Evolutionary conservation across 1,139 yeast genomes (phyloP).

Genomic region (Suhomyces yuchorum): DNA sequence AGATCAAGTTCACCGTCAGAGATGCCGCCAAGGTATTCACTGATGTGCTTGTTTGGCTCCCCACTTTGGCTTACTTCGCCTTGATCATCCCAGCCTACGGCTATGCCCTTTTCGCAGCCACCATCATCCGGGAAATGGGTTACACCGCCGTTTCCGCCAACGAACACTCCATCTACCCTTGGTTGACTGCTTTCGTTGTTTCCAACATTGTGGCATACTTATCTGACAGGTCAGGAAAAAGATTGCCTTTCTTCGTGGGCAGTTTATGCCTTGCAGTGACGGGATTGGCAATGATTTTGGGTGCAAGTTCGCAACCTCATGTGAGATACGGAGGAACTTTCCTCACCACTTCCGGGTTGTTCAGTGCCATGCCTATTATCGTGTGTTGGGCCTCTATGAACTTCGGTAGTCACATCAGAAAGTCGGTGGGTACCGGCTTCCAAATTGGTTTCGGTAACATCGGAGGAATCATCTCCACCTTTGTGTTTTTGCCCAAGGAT

Average conservation of each 20-base stretch:
- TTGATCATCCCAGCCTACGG: constrained; percentile 69
- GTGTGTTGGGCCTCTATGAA: constrained; percentile 74
- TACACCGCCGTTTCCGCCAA: constrained; percentile 65
- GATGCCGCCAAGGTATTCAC: constrained; percentile 49
- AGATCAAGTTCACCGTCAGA: constrained; percentile 42
- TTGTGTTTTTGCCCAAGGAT: constrained; percentile 55
- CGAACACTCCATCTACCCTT: constrained; percentile 70
- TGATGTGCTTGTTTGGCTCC: constrained; percentile 52
- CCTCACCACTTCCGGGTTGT: constrained; percentile 64
- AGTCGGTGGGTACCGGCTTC: constrained; percentile 73
- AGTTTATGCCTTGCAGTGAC: constrained; percentile 47
- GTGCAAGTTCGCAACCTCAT: constrained; percentile 33
- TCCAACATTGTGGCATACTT: constrained; percentile 48
- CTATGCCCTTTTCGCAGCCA: constrained; percentile 70
- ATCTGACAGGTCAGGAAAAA: constrained; percentile 50
- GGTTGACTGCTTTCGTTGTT: constrained; percentile 64
- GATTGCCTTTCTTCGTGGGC: constrained; percentile 52
- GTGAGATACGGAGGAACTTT: constrained; percentile 74
- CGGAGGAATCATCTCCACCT: constrained; percentile 78
- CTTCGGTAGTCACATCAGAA: constrained; percentile 69
- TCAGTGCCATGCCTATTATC: constrained; percentile 72
- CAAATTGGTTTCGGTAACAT: constrained; percentile 82
- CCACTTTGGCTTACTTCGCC: constrained; percentile 64
- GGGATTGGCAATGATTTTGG: constrained; percentile 57
- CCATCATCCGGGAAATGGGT: constrained; percentile 59